Percentiles rank a stretch among this genome's conserved stretches.
Evolutionary conservation across 345 rosid species (phyloP).

Genomic region (Salix koriyanagi): DNA sequence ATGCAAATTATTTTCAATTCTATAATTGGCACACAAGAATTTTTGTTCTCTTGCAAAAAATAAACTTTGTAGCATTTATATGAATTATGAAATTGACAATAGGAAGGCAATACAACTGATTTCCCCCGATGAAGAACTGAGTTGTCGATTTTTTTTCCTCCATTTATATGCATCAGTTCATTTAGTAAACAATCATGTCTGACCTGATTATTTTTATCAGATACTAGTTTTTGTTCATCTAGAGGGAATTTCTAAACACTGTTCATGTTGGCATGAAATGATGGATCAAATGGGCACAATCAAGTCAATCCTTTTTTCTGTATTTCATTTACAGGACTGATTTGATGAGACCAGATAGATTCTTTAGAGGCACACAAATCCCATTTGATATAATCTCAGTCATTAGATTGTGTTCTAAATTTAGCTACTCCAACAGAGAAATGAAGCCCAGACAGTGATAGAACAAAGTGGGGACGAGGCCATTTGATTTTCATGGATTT

Average conservation of each 20-base stretch:
- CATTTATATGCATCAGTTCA: not conserved
- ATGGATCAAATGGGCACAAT: not conserved
- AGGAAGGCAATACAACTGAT: not conserved
- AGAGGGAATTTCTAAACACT: not conserved
- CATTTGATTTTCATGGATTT: conserved; percentile 32
- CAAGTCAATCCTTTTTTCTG: not conserved
- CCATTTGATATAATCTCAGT: no score
- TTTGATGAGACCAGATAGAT: not conserved
- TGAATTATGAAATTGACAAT: not conserved
- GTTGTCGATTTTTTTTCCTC: not conserved
- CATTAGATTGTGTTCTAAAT: no score
- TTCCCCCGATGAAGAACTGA: not conserved
- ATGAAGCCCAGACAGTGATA: conserved; percentile 13
- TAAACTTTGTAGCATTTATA: not conserved
- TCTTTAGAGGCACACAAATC: no score
- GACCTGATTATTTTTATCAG: not conserved
- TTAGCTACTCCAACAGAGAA: conserved; percentile 9
- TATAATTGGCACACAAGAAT: not conserved
- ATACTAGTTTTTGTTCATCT: not conserved
- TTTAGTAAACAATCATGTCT: not conserved
- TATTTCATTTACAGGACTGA: not conserved
- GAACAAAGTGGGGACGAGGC: conserved; percentile 31
- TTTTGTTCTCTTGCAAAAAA: not conserved
- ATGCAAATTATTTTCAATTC: conserved; percentile 12
- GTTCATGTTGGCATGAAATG: not conserved